Conservation (phyloP, 2,329 filamentous ascomycete species). For the Calonectria crousiana region DNA sequence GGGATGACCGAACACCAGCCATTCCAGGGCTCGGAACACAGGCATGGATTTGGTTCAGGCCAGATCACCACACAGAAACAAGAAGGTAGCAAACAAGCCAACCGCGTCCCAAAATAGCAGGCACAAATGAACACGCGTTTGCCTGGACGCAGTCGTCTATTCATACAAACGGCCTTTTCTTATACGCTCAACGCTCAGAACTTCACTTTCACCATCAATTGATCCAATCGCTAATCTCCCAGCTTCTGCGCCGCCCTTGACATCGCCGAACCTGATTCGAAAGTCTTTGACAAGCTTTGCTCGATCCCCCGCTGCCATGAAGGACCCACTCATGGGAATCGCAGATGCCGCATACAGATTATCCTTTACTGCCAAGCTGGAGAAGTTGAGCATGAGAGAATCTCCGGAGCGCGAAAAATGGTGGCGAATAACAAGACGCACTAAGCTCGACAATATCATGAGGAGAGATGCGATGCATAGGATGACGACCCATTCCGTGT, state of each 20-base stretch:
- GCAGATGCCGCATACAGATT: neutral
- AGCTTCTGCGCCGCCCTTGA: neutral
- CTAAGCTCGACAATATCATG: neutral
- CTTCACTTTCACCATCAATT: neutral
- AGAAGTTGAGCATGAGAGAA: neutral
- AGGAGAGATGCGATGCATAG: neutral
- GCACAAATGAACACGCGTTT: too few relatives aligned
- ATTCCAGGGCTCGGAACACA: neutral
- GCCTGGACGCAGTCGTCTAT: neutral
- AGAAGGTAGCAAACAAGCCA: too few relatives aligned
- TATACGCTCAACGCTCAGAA: neutral
- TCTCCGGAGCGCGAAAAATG: neutral
- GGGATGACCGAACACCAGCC: neutral
- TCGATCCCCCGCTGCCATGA: neutral
- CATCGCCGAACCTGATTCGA: neutral
- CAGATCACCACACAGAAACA: too few relatives aligned
- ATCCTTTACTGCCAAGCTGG: neutral
- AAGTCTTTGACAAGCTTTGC: neutral
- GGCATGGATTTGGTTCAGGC: too few relatives aligned
- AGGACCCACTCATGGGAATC: neutral
- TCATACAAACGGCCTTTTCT: neutral
- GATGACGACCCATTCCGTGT: neutral
- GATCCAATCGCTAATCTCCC: neutral
- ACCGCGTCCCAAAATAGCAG: too few relatives aligned
- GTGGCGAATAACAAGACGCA: neutral